Evolutionary conservation across 2,329 filamentous ascomycete species (phyloP), one percentile per base, ranked within the genome.

Genomic region (Whalleya microplaca): DNA sequence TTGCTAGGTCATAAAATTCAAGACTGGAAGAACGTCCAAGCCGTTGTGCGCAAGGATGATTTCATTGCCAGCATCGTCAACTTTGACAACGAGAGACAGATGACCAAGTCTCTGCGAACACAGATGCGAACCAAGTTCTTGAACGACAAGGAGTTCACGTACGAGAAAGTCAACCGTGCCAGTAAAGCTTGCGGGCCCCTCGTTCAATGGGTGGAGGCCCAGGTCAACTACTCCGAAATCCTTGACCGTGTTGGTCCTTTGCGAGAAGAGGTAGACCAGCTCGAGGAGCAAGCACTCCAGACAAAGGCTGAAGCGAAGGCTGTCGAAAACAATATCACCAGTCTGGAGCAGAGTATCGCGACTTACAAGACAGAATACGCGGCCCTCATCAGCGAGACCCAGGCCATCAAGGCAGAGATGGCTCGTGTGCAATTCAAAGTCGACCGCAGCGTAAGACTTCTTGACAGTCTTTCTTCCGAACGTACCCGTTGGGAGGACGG

Each of bases 61-160:
- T 99, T 99, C 76, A 98, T 99, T 75, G 91, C 92, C 47, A 97
- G 91, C 76, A 99, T 99, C 69, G 90, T 98, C 73, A 92, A 92
- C 73, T 99, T 97, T 71, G 91, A 97, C 79, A 99, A 97, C 69
- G 93, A 95, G 75, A 88, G 82, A 72, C 89, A 95, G 74, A 98
- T 99, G 94, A 99, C 94, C 16, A 89, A 86, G 67, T 77, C 79
- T 21, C 82, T 95, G 64, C 85, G 95, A 48, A 80, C 85, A 65
- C 96, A 92, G 80, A 98, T 99, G 94, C 88, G 90, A 68, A 91
- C 88, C 58, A 92, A 97, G 42, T 99, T 91, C 75, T 77, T 99
- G 59, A 92, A 91, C 14, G 95, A 96, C 72, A 89, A 94, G 3
- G 93, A 98, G 57, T 99, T 98, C 75, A 97, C 93, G 0, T 96